Evolutionary conservation across 192 early-diverging fungal genomes (phyloP).

Genomic region (Entophlyctis luteolus): DNA sequence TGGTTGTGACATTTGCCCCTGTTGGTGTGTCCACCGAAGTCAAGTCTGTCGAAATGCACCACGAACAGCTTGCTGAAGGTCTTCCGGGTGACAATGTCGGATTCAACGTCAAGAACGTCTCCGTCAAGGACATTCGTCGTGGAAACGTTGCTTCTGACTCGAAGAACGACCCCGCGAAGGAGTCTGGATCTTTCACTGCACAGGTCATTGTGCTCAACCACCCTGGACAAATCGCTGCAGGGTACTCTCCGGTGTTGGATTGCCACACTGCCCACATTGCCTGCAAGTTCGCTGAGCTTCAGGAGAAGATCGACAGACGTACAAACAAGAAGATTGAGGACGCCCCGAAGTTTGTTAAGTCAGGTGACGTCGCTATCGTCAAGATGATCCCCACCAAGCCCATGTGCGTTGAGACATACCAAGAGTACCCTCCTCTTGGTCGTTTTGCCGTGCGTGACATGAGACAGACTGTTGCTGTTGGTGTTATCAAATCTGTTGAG

Average conservation of each 20-base stretch:
- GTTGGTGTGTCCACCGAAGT: constrained; percentile 85
- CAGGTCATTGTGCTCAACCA: constrained; percentile 96
- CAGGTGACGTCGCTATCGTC: constrained; percentile 92
- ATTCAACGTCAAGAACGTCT: constrained; percentile 98
- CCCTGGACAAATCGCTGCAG: constrained; percentile 90
- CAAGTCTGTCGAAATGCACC: constrained; percentile 98
- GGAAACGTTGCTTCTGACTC: constrained; percentile 93
- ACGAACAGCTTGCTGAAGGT: constrained; percentile 84
- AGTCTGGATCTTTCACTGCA: constrained; percentile 82
- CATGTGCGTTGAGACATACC: constrained; percentile 91
- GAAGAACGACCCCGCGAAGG: constrained; percentile 96
- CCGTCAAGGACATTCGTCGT: constrained; percentile 96
- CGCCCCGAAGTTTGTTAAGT: constrained; percentile 92
- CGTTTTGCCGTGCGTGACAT: constrained; percentile 97
- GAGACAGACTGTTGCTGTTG: constrained; percentile 95
- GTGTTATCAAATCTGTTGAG: constrained; percentile 90
- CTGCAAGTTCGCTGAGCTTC: constrained; percentile 89
- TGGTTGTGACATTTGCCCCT: constrained; percentile 80
- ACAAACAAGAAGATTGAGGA: constrained; percentile 90
- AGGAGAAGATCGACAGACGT: constrained; percentile 94
- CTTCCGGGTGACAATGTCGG: constrained; percentile 95
- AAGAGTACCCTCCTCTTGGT: constrained; percentile 89
- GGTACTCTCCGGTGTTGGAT: constrained; percentile 92
- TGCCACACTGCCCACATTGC: constrained; percentile 97
- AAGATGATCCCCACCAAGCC: constrained; percentile 94